Conservation (phyloP, 345 rosid species). For the Sonneratia alba region DNA sequence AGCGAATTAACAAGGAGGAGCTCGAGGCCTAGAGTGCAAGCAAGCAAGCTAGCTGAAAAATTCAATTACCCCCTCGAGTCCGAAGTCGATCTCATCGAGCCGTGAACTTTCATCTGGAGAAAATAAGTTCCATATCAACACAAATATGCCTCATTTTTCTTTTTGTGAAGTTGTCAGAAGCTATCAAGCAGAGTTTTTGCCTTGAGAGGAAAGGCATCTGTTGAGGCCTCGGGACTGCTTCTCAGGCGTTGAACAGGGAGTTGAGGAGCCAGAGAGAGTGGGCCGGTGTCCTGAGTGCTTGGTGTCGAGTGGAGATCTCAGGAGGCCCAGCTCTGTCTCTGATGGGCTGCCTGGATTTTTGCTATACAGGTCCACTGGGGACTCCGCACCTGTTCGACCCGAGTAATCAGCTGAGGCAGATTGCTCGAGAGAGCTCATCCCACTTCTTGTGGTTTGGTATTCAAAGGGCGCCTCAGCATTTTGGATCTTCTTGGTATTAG, state of each 20-base stretch:
- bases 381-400: conserved; percentile 27
- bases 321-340: conserved; percentile 36
- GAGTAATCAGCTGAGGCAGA: neutral
- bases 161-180: neutral
- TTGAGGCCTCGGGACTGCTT: conserved; percentile 74
- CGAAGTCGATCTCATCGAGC: neutral
- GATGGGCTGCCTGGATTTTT: conserved; percentile 50
- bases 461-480: neutral
- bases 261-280: conserved; percentile 48
- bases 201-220: conserved; percentile 92
- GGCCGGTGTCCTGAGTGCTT: conserved; percentile 48
- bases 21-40: too few species aligned
- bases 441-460: neutral
- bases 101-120: neutral
- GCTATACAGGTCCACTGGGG: conserved; percentile 23
- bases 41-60: too few species aligned
- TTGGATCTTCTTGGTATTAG: conserved; percentile 24
- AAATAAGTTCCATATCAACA: neutral
- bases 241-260: conserved; percentile 44
- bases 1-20: too few species aligned
- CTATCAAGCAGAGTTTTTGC: conserved; percentile 26
- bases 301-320: conserved; percentile 45
- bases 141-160: neutral
- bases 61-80: neutral
- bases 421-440: neutral